These are phyloP conservation scores for Aspergillus jensenii DNA, from an alignment of 2,329 filamentous ascomycete species.

Conservation along the genomic window DNA sequence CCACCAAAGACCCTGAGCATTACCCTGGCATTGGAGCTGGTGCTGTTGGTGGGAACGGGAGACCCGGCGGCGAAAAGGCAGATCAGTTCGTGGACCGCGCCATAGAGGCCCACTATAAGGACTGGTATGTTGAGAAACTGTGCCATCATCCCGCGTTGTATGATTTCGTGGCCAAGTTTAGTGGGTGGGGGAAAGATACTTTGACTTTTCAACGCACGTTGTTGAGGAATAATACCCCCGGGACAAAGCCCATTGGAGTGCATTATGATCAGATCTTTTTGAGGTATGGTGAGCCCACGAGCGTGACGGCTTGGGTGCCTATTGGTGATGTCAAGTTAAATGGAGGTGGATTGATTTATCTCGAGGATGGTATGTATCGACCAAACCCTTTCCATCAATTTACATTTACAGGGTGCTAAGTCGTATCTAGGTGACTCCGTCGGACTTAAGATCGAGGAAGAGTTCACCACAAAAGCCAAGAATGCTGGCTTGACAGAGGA, in stretches of 20 bases:
- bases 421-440: slow-evolving; percentile 40
- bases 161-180: slow-evolving; percentile 53
- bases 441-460: slow-evolving; percentile 51
- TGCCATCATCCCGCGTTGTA: slow-evolving; percentile 53
- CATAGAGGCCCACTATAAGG: slow-evolving; percentile 53
- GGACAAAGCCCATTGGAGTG: slow-evolving; percentile 58
- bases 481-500: slow-evolving; percentile 52
- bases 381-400: background rate
- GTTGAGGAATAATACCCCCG: slow-evolving; percentile 57
- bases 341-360: slow-evolving; percentile 60
- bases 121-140: slow-evolving; percentile 56
- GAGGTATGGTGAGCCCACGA: slow-evolving; percentile 54
- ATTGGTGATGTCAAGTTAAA: slow-evolving; percentile 55
- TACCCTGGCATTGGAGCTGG: slow-evolving; percentile 58
- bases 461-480: slow-evolving; percentile 44
- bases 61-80: slow-evolving; percentile 46
- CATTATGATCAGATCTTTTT: slow-evolving; percentile 63
- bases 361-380: slow-evolving; percentile 45
- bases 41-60: slow-evolving; percentile 44
- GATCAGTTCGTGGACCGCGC: slow-evolving; percentile 51
- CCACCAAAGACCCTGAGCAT: slow-evolving; percentile 40
- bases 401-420: background rate
- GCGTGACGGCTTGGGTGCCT: slow-evolving; percentile 58
- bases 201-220: slow-evolving; percentile 50
- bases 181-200: slow-evolving; percentile 54